A percentile compares a stretch with the other conserved stretches of the same genome.
Evolutionary conservation across 768 basidiomycete genomes (phyloP).

Genomic region (Trametopsis cervina): DNA sequence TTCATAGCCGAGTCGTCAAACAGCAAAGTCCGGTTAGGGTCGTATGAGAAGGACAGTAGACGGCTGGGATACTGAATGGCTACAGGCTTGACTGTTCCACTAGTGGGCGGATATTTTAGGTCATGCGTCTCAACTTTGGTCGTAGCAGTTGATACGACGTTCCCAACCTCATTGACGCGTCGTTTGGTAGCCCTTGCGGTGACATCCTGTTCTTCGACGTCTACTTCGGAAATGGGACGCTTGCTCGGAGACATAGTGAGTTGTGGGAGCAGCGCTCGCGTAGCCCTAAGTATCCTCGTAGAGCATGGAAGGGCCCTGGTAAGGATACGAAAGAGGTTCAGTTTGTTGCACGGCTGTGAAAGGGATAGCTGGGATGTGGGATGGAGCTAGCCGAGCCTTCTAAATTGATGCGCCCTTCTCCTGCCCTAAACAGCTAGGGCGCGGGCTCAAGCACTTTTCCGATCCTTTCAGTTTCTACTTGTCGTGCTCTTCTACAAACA

Average conservation of each 20-base stretch:
- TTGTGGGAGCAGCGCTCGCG: not conserved
- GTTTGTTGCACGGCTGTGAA: no score
- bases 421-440: no score
- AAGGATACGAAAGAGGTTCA: no score
- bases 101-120: constrained; percentile 7
- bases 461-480: no score
- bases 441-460: no score
- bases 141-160: not conserved
- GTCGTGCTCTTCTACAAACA: no score
- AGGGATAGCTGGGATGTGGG: no score
- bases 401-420: no score
- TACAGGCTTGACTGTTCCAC: constrained; percentile 11
- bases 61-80: constrained; percentile 68
- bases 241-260: not conserved
- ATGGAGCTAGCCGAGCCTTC: no score
- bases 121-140: not conserved
- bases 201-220: not conserved
- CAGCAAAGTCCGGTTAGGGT: constrained; percentile 43
- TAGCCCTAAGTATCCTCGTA: not conserved
- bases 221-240: constrained; percentile 2
- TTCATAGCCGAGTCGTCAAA: constrained; percentile 66
- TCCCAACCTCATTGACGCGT: not conserved
- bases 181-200: not conserved
- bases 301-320: not conserved
- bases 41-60: constrained; percentile 69